Conservation (phyloP, 1,284 basidiomycete species). For the Acaromyces ingoldii region DNA sequence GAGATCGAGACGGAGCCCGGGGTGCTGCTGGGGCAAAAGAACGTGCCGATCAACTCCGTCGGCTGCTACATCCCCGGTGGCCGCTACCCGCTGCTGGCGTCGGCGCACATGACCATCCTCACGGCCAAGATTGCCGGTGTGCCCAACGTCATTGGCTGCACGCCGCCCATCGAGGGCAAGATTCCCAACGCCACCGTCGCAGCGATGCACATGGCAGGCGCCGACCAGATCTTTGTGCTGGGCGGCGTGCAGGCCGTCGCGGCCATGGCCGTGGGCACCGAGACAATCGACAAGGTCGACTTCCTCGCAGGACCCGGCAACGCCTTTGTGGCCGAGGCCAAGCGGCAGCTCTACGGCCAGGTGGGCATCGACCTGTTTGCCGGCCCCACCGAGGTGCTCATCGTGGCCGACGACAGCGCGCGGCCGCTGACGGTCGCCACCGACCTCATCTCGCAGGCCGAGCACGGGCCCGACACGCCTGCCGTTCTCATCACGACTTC, state of each 20-base stretch:
- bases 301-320: slow-evolving; percentile 6
- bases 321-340: slow-evolving; percentile 8
- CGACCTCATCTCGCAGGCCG: slow-evolving; percentile 4
- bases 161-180: slow-evolving; percentile 1
- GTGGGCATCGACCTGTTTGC: slow-evolving; percentile 8
- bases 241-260: slow-evolving; percentile 7
- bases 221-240: slow-evolving; percentile 3
- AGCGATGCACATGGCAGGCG: slow-evolving; percentile 5
- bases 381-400: slow-evolving; percentile 7
- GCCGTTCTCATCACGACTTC: slow-evolving; percentile 13
- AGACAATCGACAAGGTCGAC: slow-evolving; percentile 5
- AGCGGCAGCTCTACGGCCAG: slow-evolving; percentile 4
- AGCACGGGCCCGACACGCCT: slow-evolving; percentile 7
- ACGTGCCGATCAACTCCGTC: slow-evolving; percentile 12
- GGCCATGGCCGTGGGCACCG: slow-evolving; percentile 5
- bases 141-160: not conserved
- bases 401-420: slow-evolving; percentile 4
- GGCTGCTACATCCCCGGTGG: slow-evolving; percentile 30
- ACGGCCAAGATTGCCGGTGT: slow-evolving; percentile 25
- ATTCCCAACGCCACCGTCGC: slow-evolving; percentile 4
- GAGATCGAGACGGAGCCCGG: slow-evolving; percentile 30
- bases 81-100: slow-evolving; percentile 20
- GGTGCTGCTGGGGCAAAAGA: slow-evolving; percentile 27
- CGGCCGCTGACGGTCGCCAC: not conserved
- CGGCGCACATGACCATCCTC: slow-evolving; percentile 32